Conservation (phyloP, 495 filamentous ascomycete genomes). For the Oleoguttula mirabilis region DNA sequence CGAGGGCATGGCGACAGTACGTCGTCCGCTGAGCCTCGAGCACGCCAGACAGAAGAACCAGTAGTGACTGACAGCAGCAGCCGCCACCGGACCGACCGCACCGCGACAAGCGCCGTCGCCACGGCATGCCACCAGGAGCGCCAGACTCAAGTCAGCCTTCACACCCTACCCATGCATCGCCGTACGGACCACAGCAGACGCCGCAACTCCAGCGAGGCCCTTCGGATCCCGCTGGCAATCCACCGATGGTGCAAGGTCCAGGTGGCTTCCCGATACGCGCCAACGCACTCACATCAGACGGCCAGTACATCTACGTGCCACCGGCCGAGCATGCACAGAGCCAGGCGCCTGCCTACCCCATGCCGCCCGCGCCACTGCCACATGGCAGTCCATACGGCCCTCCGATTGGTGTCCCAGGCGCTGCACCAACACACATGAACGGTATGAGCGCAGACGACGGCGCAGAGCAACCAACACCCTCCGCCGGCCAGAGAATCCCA, state of each 20-base stretch:
- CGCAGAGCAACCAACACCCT: too few relatives aligned
- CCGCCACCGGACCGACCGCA: conserved; percentile 18
- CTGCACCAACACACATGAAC: neutral
- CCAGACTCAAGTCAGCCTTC: too few relatives aligned
- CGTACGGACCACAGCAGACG: neutral
- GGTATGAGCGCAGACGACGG: conserved; percentile 4
- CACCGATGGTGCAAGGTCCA: conserved; percentile 6
- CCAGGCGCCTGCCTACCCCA: neutral
- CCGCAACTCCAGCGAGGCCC: neutral
- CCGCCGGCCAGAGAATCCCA: too few relatives aligned
- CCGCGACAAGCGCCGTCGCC: conserved; percentile 15
- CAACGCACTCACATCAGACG: conserved; percentile 4
- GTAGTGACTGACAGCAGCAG: conserved; percentile 4
- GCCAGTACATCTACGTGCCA: conserved; percentile 2
- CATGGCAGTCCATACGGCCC: conserved; percentile 7
- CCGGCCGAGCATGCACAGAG: neutral
- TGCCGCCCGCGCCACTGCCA: neutral
- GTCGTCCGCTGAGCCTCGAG: conserved; percentile 17
- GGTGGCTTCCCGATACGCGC: conserved; percentile 2
- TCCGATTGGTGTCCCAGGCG: conserved; percentile 4
- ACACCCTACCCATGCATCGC: conserved; percentile 1
- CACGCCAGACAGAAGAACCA: too few relatives aligned
- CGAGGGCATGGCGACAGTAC: conserved; percentile 49
- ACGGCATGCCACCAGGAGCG: too few relatives aligned
- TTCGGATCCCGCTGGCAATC: neutral